Base-by-base conservation (phyloP, 495 filamentous ascomycete species). In the Pyrenula aspistea region DNA sequence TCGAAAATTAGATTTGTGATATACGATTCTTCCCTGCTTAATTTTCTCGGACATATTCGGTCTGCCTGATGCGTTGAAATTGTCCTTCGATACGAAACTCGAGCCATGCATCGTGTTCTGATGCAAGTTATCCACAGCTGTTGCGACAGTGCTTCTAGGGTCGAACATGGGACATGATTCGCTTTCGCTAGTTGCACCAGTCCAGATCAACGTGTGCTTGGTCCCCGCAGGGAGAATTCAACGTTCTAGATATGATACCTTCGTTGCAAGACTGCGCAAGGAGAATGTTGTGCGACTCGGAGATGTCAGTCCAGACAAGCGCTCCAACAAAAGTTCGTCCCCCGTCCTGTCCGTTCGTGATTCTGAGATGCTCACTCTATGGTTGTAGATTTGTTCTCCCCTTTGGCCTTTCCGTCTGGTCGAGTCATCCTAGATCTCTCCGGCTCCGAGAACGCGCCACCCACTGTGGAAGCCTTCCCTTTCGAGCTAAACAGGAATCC, bases 381-480 rank as follows among this genome's bases (percentile, higher is more conserved):
- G 61, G 56, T 59, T 58, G 24, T 65, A 96, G 91, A 90, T 64
- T 91, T 95, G 85, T 96, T 98, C 68, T 94, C 90, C 49, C 93
- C 93, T 23, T 75, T 95, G 60, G 90, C 89, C 1, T 97, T 95
- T 67, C 92, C 92, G 10, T 82, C 82, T 58, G 93, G 93, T 55
- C 82, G 84, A 60, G 85, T 99, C 60, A 79, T 96, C 59, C 96
- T 94, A 77, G 87, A 96, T 66, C 77, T 96, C 55, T 85, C 87
- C 47, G 89, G 86, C 53, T 85, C 88, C 59, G 74, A 87, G 59
- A 83, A 89, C 53, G 80, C 88, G 36, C 77, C 86, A 36, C 86
- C 88, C 42, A 89, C 91, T 65, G 72, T 89, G 19, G 79, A 86
- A 21, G 68, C 92, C 25, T 86, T 86, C 15, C 91, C 91, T 0